Base-by-base conservation (phyloP, 106 monocot species). In the Vanilla planifolia region DNA sequence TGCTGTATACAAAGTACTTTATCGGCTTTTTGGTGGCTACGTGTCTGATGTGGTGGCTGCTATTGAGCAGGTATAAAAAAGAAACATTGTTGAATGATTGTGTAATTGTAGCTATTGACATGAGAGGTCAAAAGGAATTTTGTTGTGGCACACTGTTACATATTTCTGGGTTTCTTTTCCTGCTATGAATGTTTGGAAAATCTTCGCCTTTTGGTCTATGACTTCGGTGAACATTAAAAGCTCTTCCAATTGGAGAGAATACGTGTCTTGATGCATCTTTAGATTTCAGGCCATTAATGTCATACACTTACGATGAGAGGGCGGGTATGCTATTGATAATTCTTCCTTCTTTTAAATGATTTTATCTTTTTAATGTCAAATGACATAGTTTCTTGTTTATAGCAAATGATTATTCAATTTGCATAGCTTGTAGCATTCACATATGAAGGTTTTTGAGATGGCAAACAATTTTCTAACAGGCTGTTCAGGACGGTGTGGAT, bases 1-100 rank as follows among this genome's bases (percentile, higher is more conserved):
- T 72, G 90, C 96, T 65, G 81, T 87, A 27, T 96, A 96, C 79
- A 96, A 96, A 71, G 96, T 84, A 56, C 81, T 96, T 2, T 96
- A 96, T 63, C 76, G 90, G 62, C 90, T 96, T 48, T 96, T 96
- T 77, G 96, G 96, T 28, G 96, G 96, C 51, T 96, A 87, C 60
- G 87, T 96, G 13, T 83, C 96, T 56, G 96, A 96, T 73, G 96
- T 96, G 2, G 96, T 96, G 22, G 90, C 96, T 61, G 96, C 96
- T 46, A 91, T 96, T 66, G 96, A 96, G 40, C 96, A 96, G 89
- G 95, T 90, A 65, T 10, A 6, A 6, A 10, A 37, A 10, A 10
- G 10, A n/a, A n/a, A n/a, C n/a, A n/a, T n/a, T n/a, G n/a, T n/a
- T n/a, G n/a, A n/a, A n/a, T n/a, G n/a, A n/a, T 6, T 37, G 37